Evolutionary conservation across 1,139 yeast genomes (phyloP).

Genomic region (Protomyces inundatus): DNA sequence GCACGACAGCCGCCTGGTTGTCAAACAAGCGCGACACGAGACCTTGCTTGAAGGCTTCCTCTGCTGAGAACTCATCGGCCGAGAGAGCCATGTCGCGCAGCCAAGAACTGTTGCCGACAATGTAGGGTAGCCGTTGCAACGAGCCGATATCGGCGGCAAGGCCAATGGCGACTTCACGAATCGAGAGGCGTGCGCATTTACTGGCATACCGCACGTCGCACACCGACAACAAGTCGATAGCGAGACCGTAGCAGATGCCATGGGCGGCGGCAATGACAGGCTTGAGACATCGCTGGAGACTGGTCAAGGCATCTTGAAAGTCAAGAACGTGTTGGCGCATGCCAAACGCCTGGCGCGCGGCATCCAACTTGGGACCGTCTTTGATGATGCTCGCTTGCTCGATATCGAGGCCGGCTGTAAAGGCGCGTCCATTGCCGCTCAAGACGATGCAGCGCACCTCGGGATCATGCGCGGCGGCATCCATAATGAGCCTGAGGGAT

Average conservation of each 20-base stretch:
- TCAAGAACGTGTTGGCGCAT: constrained; percentile 19
- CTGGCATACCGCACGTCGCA: constrained; percentile 56
- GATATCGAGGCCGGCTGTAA: constrained; percentile 65
- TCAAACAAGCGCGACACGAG: constrained; percentile 49
- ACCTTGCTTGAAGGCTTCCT: constrained; percentile 56
- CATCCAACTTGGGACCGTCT: not conserved
- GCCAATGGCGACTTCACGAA: constrained; percentile 69
- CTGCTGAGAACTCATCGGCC: constrained; percentile 52
- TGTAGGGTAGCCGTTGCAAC: constrained; percentile 54
- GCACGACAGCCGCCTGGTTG: constrained; percentile 49
- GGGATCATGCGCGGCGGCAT: constrained; percentile 45
- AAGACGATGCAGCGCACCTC: constrained; percentile 55
- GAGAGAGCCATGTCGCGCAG: constrained; percentile 60
- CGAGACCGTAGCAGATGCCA: constrained; percentile 56
- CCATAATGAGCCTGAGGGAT: constrained; percentile 52
- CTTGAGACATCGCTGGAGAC: constrained; percentile 12
- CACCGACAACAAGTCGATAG: constrained; percentile 59
- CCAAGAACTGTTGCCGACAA: constrained; percentile 55
- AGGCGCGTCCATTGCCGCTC: constrained; percentile 54
- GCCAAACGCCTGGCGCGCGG: constrained; percentile 5
- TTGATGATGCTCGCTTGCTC: constrained; percentile 34
- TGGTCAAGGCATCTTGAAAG: constrained; percentile 22
- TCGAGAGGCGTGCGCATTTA: constrained; percentile 52
- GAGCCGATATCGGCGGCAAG: constrained; percentile 78
- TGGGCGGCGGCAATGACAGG: constrained; percentile 47